These are phyloP conservation scores for Akanthomyces dipterigenus DNA, from an alignment of 2,329 filamentous ascomycete species.

Conservation along the genomic window DNA sequence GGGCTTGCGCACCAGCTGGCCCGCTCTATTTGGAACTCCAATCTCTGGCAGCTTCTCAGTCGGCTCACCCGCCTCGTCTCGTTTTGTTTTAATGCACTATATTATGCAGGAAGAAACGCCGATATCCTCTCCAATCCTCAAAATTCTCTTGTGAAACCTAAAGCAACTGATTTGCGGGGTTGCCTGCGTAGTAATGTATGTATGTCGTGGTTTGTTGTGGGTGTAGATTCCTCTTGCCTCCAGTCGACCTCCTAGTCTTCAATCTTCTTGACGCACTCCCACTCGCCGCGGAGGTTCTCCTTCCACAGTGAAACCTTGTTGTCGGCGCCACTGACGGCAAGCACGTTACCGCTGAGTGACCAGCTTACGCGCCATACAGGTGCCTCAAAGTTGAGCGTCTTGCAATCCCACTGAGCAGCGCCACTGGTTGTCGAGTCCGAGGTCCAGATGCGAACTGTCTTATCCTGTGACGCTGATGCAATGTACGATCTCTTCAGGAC, in stretches of 20 bases:
- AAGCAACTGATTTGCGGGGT: not conserved
- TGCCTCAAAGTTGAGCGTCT: slow-evolving; percentile 79
- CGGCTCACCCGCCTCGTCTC: not conserved
- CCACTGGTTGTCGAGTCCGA: slow-evolving; percentile 52
- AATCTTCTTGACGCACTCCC: slow-evolving; percentile 95
- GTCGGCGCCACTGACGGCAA: slow-evolving; percentile 88
- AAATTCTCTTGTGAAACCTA: not conserved
- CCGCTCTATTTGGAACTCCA: not conserved
- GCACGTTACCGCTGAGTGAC: slow-evolving; percentile 93
- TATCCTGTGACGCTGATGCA: slow-evolving; percentile 89
- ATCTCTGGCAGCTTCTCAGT: not conserved
- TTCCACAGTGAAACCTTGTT: slow-evolving; percentile 99
- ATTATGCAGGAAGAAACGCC: not conserved
- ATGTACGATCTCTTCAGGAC: slow-evolving; percentile 96
- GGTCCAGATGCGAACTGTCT: slow-evolving; percentile 97
- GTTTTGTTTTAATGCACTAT: not conserved
- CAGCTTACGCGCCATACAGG: slow-evolving; percentile 95
- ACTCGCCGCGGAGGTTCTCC: slow-evolving; percentile 92
- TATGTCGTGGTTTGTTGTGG: not conserved
- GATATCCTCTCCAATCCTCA: not conserved
- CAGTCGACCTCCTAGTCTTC: slow-evolving; percentile 57
- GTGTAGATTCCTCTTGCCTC: not conserved
- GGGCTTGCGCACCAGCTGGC: not conserved
- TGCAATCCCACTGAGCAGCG: slow-evolving; percentile 72
- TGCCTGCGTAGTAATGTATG: not conserved